These are phyloP conservation scores for Gossypium stocksii DNA, from an alignment of 345 rosid genomes.

Conservation along the genomic window DNA sequence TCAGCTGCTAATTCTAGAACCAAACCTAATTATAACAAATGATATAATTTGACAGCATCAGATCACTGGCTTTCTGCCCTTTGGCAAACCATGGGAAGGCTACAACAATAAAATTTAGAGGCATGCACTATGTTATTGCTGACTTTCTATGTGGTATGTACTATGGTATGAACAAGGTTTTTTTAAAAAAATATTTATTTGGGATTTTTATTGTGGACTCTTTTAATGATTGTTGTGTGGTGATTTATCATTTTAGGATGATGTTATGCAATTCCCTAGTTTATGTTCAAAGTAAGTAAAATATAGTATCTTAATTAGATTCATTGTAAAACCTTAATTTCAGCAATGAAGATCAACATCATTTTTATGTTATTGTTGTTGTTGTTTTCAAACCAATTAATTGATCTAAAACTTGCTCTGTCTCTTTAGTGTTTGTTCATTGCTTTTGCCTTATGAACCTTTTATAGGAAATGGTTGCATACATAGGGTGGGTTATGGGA, in stretches of 20 bases:
- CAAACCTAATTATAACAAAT: background rate
- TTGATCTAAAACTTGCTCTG: background rate
- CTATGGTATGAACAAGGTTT: constrained; percentile 4
- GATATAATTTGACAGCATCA: constrained; percentile 28
- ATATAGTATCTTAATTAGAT: background rate
- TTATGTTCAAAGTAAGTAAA: background rate
- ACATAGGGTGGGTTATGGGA: constrained; percentile 3
- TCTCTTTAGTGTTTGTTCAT: background rate
- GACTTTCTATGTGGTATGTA: background rate
- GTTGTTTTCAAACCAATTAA: no score
- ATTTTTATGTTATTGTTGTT: no score
- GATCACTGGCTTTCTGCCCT: constrained; percentile 26
- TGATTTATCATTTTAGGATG: background rate
- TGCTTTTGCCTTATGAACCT: background rate
- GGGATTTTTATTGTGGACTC: constrained; percentile 10
- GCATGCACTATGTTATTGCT: constrained; percentile 1
- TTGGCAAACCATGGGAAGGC: constrained; percentile 29
- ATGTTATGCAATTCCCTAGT: background rate
- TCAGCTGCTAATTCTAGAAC: background rate
- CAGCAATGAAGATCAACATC: background rate
- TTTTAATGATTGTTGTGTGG: background rate
- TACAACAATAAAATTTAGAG: constrained; percentile 7
- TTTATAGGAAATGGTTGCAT: constrained; percentile 11
- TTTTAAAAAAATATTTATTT: background rate
- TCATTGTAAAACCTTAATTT: background rate